These are phyloP conservation scores for Opeltia flavorubescens DNA, from an alignment of 495 filamentous ascomycete species.

Conservation along the genomic window DNA sequence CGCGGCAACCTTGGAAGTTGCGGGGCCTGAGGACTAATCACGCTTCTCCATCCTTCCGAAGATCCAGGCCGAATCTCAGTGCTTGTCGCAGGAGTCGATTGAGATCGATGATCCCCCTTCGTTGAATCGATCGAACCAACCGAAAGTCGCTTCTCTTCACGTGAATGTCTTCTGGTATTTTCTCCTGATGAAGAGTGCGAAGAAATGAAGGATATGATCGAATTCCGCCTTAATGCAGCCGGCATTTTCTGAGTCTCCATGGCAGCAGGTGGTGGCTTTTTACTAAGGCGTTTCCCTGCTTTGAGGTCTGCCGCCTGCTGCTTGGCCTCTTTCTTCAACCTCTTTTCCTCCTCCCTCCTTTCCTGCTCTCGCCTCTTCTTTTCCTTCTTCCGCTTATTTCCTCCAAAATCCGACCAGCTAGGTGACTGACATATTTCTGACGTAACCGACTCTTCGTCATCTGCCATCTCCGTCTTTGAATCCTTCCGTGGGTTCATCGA, in stretches of 20 bases:
- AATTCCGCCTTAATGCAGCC: slow-evolving; percentile 12
- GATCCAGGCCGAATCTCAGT: slow-evolving; percentile 1
- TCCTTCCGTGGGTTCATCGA: slow-evolving; percentile 1
- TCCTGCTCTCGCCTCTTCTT: slow-evolving; percentile 14
- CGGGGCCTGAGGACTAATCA: slow-evolving; percentile 12
- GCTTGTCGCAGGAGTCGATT: slow-evolving; percentile 11
- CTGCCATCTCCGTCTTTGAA: not conserved
- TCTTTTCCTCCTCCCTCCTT: slow-evolving; percentile 11
- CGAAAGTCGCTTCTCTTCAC: slow-evolving; percentile 12
- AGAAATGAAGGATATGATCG: slow-evolving; percentile 11
- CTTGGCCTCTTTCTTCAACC: slow-evolving; percentile 11
- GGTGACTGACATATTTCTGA: slow-evolving; percentile 16
- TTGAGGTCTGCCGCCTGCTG: slow-evolving; percentile 6
- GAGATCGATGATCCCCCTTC: slow-evolving; percentile 6
- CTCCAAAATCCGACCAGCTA: slow-evolving; percentile 17
- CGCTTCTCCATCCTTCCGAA: slow-evolving; percentile 4
- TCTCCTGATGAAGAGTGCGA: slow-evolving; percentile 11
- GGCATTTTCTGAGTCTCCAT: slow-evolving; percentile 20
- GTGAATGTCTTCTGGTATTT: slow-evolving; percentile 8
- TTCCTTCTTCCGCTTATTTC: slow-evolving; percentile 10
- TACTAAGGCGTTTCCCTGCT: slow-evolving; percentile 12
- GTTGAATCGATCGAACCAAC: slow-evolving; percentile 10
- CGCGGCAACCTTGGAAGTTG: slow-evolving; percentile 13
- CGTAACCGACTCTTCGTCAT: not conserved
- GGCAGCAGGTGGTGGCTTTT: slow-evolving; percentile 17